Percentiles rank a stretch among this genome's conserved stretches.
Evolutionary conservation across 257 asterid species (phyloP).

Genomic region (Solanum sejunctum): DNA sequence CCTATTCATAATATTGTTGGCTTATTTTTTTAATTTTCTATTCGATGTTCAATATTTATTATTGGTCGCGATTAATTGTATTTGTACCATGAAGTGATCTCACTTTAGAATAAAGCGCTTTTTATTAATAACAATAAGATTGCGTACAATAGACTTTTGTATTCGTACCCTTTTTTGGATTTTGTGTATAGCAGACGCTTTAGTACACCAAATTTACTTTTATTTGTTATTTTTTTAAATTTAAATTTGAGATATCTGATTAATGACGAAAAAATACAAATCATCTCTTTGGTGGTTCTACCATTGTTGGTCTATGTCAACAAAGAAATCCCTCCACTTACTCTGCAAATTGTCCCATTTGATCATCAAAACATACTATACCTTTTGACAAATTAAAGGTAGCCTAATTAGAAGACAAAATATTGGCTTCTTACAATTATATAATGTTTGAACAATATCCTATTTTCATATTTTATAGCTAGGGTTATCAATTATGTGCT

Average conservation of each 20-base stretch:
- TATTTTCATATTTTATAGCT: background rate
- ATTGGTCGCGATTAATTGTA: background rate
- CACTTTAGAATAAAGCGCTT: background rate
- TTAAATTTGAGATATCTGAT: background rate
- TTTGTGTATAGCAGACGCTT: too few species aligned
- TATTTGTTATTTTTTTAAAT: background rate
- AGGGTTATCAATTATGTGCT: background rate
- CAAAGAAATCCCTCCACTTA: background rate
- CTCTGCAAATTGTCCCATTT: background rate
- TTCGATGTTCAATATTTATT: background rate
- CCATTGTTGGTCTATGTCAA: background rate
- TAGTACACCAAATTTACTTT: too few species aligned
- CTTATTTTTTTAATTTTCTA: accelerated
- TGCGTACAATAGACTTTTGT: too few species aligned
- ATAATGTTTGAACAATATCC: background rate
- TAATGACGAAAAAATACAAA: accelerated
- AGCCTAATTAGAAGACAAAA: background rate
- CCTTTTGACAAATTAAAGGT: background rate
- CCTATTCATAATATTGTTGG: background rate
- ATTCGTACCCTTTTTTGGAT: accelerated
- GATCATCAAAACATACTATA: background rate
- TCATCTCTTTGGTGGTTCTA: background rate
- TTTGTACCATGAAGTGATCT: background rate
- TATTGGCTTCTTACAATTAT: background rate
- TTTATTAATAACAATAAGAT: background rate